A percentile compares a stretch with the other conserved stretches of the same genome.
These are phyloP conservation scores for Leucogyrophana mollusca DNA, from an alignment of 768 basidiomycete genomes.

Conservation along the genomic window DNA sequence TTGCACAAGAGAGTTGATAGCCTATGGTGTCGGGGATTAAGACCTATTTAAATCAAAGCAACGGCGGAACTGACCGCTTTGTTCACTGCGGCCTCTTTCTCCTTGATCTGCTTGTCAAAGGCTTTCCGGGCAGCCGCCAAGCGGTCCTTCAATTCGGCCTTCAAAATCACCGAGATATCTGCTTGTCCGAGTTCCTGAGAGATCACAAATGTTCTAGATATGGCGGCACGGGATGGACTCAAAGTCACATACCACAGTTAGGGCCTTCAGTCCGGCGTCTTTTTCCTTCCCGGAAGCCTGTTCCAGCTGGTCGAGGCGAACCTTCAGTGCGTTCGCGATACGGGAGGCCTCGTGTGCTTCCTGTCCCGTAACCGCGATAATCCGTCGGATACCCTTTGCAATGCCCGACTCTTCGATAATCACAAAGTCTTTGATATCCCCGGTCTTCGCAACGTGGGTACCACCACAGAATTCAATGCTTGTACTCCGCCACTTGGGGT, in stretches of 20 bases:
- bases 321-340: constrained; percentile 59
- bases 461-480: constrained; percentile 99
- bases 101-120: constrained; percentile 83
- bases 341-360: constrained; percentile 85
- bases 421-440: constrained; percentile 95
- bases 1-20: constrained; percentile 61
- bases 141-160: constrained; percentile 76
- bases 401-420: constrained; percentile 96
- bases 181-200: constrained; percentile 82
- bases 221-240: background rate
- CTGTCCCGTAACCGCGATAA: constrained; percentile 92
- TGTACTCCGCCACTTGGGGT: constrained; percentile 87
- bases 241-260: constrained; percentile 58
- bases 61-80: constrained; percentile 58
- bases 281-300: constrained; percentile 70
- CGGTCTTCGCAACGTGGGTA: constrained; percentile 97
- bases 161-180: constrained; percentile 84
- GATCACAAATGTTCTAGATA: constrained; percentile 3
- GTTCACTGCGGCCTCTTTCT: constrained; percentile 69
- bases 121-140: constrained; percentile 72
- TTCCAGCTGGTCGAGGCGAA: constrained; percentile 63
- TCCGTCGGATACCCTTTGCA: constrained; percentile 95
- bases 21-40: constrained; percentile 40
- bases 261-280: constrained; percentile 83
- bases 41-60: background rate